Conservation (phyloP, 2,329 filamentous ascomycete species). For the Cryphonectria nitschkei region DNA sequence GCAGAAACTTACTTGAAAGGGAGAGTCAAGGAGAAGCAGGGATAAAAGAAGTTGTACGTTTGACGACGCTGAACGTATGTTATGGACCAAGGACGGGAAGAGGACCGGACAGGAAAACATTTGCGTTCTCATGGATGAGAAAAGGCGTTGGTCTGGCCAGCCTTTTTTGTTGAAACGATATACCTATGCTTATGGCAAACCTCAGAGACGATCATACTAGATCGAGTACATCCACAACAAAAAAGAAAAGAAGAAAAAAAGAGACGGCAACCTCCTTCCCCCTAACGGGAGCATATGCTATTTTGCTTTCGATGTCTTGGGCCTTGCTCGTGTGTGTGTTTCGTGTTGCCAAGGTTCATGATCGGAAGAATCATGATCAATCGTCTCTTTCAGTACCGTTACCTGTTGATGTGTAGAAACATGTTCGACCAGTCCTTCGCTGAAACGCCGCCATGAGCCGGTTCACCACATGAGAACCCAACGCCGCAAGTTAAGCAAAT, state of each 20-base stretch:
- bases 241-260: neutral
- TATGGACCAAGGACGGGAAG: conserved; percentile 8
- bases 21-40: neutral
- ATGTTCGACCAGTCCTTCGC: neutral
- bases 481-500: neutral
- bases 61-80: conserved; percentile 23
- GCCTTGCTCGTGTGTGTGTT: neutral
- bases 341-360: neutral
- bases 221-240: neutral
- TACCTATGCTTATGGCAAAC: conserved; percentile 11
- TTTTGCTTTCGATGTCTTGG: neutral
- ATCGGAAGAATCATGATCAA: neutral
- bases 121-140: conserved; percentile 19
- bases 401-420: neutral
- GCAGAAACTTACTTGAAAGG: conserved; percentile 85
- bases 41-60: neutral
- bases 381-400: neutral
- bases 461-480: too few relatives aligned
- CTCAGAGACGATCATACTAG: neutral
- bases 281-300: neutral
- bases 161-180: conserved; percentile 20
- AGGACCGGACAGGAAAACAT: conserved; percentile 16
- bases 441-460: too few relatives aligned
- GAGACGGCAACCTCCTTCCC: too few relatives aligned
- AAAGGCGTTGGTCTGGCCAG: conserved; percentile 18